These are phyloP conservation scores for Pichiaceae sp. DNA, from an alignment of 1,139 yeast species.

Conservation along the genomic window DNA sequence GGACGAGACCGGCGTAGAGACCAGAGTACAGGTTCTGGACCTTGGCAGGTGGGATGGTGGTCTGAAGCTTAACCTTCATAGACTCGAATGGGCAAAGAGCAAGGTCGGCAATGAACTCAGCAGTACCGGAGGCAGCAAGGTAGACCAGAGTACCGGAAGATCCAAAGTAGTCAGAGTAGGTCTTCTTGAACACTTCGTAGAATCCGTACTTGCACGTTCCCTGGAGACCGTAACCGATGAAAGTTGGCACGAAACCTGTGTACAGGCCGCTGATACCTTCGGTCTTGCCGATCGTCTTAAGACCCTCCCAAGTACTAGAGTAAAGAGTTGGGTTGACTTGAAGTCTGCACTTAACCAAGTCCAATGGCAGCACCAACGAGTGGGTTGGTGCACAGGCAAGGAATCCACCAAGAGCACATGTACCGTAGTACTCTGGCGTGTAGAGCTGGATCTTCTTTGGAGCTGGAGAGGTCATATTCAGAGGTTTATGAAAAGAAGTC, in stretches of 20 bases:
- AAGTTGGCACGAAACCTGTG: conserved; percentile 87
- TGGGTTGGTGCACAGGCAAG: conserved; percentile 96
- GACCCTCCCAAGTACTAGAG: conserved; percentile 69
- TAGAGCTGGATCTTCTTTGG: conserved; percentile 39
- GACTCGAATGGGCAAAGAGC: conserved; percentile 91
- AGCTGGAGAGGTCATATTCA: neutral
- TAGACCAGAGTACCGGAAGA: conserved; percentile 65
- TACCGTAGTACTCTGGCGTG: conserved; percentile 65
- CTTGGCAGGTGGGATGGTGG: conserved; percentile 66
- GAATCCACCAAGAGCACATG: conserved; percentile 86
- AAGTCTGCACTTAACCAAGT: conserved; percentile 84
- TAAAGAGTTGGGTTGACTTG: conserved; percentile 74
- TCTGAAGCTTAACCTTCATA: conserved; percentile 86
- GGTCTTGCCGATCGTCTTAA: conserved; percentile 60
- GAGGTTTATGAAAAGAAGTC: neutral
- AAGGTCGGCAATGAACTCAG: conserved; percentile 86
- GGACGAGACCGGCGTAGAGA: conserved; percentile 79
- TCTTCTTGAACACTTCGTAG: conserved; percentile 81
- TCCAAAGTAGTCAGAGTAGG: conserved; percentile 63
- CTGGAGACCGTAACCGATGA: conserved; percentile 84
- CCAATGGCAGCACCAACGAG: conserved; percentile 85
- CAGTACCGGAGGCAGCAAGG: conserved; percentile 82
- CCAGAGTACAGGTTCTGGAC: conserved; percentile 32
- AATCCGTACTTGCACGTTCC: conserved; percentile 97
- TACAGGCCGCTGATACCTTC: conserved; percentile 69